Conservation (phyloP, 805 yeast species). For the Cyberlindnera maclurae region DNA sequence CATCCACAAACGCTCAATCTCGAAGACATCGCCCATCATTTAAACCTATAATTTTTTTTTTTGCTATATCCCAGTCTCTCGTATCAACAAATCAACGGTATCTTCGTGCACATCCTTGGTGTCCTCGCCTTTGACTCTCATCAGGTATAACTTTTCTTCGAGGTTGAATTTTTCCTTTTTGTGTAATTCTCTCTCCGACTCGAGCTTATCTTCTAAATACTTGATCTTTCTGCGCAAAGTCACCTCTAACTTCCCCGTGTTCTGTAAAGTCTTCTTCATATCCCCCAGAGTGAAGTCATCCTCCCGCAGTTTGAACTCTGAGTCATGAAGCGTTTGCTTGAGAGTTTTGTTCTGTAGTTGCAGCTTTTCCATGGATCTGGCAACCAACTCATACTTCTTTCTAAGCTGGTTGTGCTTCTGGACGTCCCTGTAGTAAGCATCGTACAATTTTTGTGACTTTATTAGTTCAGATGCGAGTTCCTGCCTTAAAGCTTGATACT, state of each 20-base stretch:
- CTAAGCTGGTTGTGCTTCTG: constrained; percentile 25
- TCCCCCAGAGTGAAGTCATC: constrained; percentile 11
- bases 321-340: constrained; percentile 14
- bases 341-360: constrained; percentile 12
- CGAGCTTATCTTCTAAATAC: constrained; percentile 23
- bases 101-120: constrained; percentile 12
- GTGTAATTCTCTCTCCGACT: constrained; percentile 14
- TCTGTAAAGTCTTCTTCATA: constrained; percentile 9
- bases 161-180: constrained; percentile 26
- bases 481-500: constrained; percentile 22
- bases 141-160: constrained; percentile 19
- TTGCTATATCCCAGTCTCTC: not conserved
- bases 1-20: no score
- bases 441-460: constrained; percentile 28
- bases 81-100: constrained; percentile 10
- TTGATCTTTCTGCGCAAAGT: constrained; percentile 16
- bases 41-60: no score
- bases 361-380: not conserved
- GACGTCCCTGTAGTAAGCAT: constrained; percentile 27
- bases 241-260: constrained; percentile 12
- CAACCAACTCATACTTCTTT: constrained; percentile 3
- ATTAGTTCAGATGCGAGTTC: constrained; percentile 29
- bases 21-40: no score
- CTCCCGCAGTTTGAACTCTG: constrained; percentile 5
- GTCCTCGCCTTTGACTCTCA: constrained; percentile 23